Conservation (phyloP, 1,139 yeast genomes). For the Zhuliangozyma parablackwelliae region DNA sequence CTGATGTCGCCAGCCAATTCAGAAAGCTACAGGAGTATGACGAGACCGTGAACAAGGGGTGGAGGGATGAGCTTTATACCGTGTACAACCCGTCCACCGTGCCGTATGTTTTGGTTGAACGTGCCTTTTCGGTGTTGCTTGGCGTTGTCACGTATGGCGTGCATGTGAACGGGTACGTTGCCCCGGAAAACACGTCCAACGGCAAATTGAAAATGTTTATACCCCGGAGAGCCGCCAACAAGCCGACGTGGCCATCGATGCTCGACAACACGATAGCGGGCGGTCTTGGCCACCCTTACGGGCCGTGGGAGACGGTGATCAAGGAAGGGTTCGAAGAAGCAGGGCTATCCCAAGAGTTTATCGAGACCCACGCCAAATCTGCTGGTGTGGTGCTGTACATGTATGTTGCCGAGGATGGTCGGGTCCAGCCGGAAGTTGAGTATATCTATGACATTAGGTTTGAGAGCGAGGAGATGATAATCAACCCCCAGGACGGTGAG, state of each 20-base stretch:
- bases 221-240: slow-evolving; percentile 71
- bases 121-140: slow-evolving; percentile 74
- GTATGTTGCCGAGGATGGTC: slow-evolving; percentile 44
- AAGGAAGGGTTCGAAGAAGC: slow-evolving; percentile 94
- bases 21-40: slow-evolving; percentile 32
- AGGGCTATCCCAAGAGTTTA: slow-evolving; percentile 56
- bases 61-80: slow-evolving; percentile 84
- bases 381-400: slow-evolving; percentile 73
- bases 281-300: slow-evolving; percentile 81
- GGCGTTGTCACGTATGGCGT: slow-evolving; percentile 91
- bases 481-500: slow-evolving; percentile 87
- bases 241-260: slow-evolving; percentile 87
- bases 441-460: slow-evolving; percentile 70
- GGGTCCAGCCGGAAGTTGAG: slow-evolving; percentile 87
- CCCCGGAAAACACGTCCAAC: slow-evolving; percentile 28
- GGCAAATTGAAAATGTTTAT: slow-evolving; percentile 69
- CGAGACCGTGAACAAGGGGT: slow-evolving; percentile 52
- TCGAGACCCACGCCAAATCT: slow-evolving; percentile 38
- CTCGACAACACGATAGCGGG: slow-evolving; percentile 95
- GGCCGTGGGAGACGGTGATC: slow-evolving; percentile 67
- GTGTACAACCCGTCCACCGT: slow-evolving; percentile 52
- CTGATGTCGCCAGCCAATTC: slow-evolving; percentile 42
- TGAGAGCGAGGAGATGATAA: slow-evolving; percentile 37
- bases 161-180: slow-evolving; percentile 76
- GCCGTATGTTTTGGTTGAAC: slow-evolving; percentile 68